Conservation (phyloP, 2,329 filamentous ascomycete species). For the Fusarium liriodendri region DNA sequence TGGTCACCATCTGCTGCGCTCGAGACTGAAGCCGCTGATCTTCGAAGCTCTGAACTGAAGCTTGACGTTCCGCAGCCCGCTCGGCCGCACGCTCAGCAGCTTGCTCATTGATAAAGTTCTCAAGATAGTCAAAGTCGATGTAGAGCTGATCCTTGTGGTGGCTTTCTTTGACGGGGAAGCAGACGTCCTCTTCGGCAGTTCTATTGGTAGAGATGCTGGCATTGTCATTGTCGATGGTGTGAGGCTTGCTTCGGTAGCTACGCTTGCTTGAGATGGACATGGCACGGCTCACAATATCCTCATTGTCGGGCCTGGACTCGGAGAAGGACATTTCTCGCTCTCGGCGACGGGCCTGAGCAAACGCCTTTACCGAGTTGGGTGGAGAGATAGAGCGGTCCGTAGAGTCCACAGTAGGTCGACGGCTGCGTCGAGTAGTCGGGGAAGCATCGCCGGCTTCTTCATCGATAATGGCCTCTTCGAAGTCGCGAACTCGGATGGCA, state of each 20-base stretch:
- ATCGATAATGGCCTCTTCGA: constrained; percentile 81
- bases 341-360: constrained; percentile 88
- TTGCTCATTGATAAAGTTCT: constrained; percentile 82
- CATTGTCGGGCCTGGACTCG: constrained; percentile 55
- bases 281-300: constrained; percentile 72
- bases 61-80: constrained; percentile 62
- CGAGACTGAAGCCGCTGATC: constrained; percentile 48
- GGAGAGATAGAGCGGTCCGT: constrained; percentile 80
- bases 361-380: constrained; percentile 97
- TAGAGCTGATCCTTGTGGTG: constrained; percentile 76
- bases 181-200: constrained; percentile 87
- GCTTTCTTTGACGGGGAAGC: constrained; percentile 83
- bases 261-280: constrained; percentile 75
- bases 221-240: constrained; percentile 70
- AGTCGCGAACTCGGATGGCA: constrained; percentile 75
- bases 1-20: constrained; percentile 56
- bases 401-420: constrained; percentile 68
- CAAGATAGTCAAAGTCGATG: constrained; percentile 92
- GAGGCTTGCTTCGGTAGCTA: constrained; percentile 67
- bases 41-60: constrained; percentile 53
- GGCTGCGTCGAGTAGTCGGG: constrained; percentile 57
- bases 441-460: constrained; percentile 75
- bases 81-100: constrained; percentile 56
- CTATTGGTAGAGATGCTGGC: constrained; percentile 73
- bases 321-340: constrained; percentile 76